These are phyloP conservation scores for Eucalyptus caleyi DNA, from an alignment of 345 rosid species.

Conservation along the genomic window DNA sequence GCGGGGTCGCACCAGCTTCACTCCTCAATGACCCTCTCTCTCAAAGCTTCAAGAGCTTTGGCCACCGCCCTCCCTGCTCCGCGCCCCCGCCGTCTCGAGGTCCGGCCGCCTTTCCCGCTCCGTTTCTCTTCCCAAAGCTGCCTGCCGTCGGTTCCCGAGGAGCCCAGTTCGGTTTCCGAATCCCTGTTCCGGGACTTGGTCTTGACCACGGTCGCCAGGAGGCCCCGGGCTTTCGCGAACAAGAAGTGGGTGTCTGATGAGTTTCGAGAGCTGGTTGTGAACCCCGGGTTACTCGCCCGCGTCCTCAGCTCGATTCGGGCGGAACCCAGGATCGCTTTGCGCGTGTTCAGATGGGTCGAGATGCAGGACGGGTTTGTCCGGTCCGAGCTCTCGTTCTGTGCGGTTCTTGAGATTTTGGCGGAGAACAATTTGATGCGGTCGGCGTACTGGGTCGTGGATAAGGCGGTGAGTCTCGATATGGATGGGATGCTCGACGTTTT, in stretches of 20 bases:
- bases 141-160: constrained; percentile 1
- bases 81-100: constrained; percentile 5
- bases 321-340: constrained; percentile 41
- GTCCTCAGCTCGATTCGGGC: constrained; percentile 32
- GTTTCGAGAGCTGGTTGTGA: constrained; percentile 20
- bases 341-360: constrained; percentile 49
- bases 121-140: constrained; percentile 3
- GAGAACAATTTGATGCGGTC: constrained; percentile 29
- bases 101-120: constrained; percentile 12
- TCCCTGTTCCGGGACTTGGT: constrained; percentile 35
- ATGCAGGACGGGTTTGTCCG: constrained; percentile 28
- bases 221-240: constrained; percentile 19
- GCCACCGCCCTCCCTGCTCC: background rate
- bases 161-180: background rate
- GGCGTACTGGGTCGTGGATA: constrained; percentile 46
- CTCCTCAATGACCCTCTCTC: constrained; percentile 50
- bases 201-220: constrained; percentile 16
- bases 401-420: constrained; percentile 45
- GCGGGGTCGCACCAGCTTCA: background rate
- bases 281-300: constrained; percentile 37
- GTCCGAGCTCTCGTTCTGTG: constrained; percentile 23
- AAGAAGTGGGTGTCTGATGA: constrained; percentile 28
- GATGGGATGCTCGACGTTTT: constrained; percentile 43
- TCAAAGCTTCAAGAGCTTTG: constrained; percentile 49
- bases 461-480: constrained; percentile 22